These are phyloP conservation scores for Breviolum minutum DNA, from an alignment of 73 alveolate species.

Conservation along the genomic window DNA sequence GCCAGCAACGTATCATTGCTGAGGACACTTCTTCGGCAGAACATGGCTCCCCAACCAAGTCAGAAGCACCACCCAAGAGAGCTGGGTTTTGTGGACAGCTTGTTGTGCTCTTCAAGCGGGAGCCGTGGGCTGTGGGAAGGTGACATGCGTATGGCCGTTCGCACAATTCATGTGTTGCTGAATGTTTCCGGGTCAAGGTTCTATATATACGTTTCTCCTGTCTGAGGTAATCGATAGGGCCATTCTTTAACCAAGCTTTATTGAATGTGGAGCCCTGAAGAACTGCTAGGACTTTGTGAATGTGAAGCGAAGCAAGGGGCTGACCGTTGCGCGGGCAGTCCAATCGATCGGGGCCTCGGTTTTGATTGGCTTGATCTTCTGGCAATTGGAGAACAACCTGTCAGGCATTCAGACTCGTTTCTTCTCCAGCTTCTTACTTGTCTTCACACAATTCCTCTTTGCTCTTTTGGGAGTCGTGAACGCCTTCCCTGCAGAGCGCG, in stretches of 20 bases:
- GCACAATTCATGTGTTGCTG: background rate
- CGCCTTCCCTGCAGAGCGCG: slow-evolving; percentile 85
- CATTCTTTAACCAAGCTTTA: no score
- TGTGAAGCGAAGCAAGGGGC: slow-evolving; percentile 45
- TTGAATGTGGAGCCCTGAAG: background rate
- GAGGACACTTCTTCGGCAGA: background rate
- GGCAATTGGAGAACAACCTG: slow-evolving; percentile 61
- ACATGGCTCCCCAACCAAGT: slow-evolving; percentile 6
- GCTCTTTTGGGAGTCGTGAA: slow-evolving; percentile 73
- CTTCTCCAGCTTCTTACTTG: slow-evolving; percentile 72
- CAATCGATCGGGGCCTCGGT: slow-evolving; percentile 26
- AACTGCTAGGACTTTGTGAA: slow-evolving; percentile 13
- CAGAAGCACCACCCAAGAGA: slow-evolving; percentile 31
- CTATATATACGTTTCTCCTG: background rate
- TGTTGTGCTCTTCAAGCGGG: slow-evolving; percentile 57
- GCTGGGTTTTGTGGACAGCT: slow-evolving; percentile 64
- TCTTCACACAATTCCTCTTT: slow-evolving; percentile 65
- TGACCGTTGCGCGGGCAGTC: slow-evolving; percentile 46
- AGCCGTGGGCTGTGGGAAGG: background rate
- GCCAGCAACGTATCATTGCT: background rate
- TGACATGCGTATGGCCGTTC: background rate
- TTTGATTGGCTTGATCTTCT: slow-evolving; percentile 36
- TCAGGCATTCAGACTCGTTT: slow-evolving; percentile 50
- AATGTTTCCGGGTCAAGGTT: background rate
- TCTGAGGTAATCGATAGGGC: background rate